These are phyloP conservation scores for Megacollybia platyphylla DNA, from an alignment of 1,284 basidiomycete genomes.

Conservation along the genomic window DNA sequence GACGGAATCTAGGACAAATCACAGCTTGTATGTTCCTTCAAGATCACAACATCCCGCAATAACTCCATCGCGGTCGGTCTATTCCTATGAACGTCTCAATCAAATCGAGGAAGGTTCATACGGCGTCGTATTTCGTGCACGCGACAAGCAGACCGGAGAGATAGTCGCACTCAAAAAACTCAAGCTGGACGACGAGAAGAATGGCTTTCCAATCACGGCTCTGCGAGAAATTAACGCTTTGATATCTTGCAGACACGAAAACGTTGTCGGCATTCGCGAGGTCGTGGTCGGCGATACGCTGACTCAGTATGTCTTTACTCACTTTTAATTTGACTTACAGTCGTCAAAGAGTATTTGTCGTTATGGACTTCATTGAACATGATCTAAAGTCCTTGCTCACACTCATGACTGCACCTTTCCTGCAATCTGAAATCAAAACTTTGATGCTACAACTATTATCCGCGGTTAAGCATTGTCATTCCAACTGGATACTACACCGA, in stretches of 20 bases:
- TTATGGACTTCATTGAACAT: conserved; percentile 99
- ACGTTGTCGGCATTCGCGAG: conserved; percentile 91
- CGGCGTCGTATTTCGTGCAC: conserved; percentile 92
- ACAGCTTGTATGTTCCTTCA: conserved; percentile 64
- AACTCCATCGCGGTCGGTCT: conserved; percentile 79
- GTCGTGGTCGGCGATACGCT: conserved; percentile 99
- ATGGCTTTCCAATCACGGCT: conserved; percentile 97
- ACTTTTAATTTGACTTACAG: conserved; percentile 5
- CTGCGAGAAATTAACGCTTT: conserved; percentile 91
- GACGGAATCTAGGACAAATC: conserved; percentile 7
- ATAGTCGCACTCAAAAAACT: conserved; percentile 97
- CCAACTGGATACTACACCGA: conserved; percentile 95
- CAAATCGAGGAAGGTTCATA: conserved; percentile 99
- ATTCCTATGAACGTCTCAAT: conserved; percentile 87
- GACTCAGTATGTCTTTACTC: conserved; percentile 74
- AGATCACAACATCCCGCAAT: conserved; percentile 69
- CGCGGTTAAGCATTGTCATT: conserved; percentile 86
- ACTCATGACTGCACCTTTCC: conserved; percentile 88
- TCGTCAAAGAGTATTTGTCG: conserved; percentile 80
- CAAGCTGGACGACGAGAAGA: conserved; percentile 95
- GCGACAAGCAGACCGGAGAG: conserved; percentile 87
- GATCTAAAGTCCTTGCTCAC: conserved; percentile 94
- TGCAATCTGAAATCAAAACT: conserved; percentile 97
- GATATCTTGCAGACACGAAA: conserved; percentile 85
- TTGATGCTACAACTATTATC: conserved; percentile 90